phyloP scores from a whole-genome alignment of 2,329 filamentous ascomycete species.

The Beauveria scarabaeidicola region DNA sequence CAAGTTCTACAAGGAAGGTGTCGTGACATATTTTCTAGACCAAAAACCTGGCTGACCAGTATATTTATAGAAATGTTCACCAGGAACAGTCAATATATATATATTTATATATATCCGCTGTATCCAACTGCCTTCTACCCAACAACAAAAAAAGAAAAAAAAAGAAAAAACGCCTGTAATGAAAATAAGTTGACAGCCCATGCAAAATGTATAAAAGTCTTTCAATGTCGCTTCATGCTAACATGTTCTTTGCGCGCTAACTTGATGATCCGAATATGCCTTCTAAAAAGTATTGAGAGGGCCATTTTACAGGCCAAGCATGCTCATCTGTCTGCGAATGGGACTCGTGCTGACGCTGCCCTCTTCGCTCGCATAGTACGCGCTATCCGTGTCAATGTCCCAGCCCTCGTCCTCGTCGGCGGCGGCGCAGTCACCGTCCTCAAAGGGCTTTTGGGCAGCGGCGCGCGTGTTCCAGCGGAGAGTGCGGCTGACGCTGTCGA shows the following conservation, averaged over 20 bases:
- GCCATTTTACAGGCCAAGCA: slow-evolving; percentile 41
- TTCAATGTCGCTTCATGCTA: background rate
- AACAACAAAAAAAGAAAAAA: background rate
- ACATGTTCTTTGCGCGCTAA: background rate
- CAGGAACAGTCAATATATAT: background rate
- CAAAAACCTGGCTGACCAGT: background rate
- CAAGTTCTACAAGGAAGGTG: background rate
- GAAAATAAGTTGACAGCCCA: background rate
- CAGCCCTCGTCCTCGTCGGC: slow-evolving; percentile 56
- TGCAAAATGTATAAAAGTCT: background rate
- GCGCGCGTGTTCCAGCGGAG: slow-evolving; percentile 92
- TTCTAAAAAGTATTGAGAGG: background rate
- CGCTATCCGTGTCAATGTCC: slow-evolving; percentile 90
- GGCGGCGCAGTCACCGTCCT: slow-evolving; percentile 39
- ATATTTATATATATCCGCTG: background rate
- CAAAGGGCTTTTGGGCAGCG: slow-evolving; percentile 86
- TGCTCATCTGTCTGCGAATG: slow-evolving; percentile 63
- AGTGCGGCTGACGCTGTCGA: slow-evolving; percentile 86
- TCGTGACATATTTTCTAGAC: too few relatives aligned
- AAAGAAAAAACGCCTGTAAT: background rate
- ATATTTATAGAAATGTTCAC: background rate
- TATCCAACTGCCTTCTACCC: background rate
- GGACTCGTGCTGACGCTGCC: slow-evolving; percentile 60
- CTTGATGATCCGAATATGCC: background rate
- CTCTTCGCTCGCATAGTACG: slow-evolving; percentile 64